Base-by-base conservation (phyloP, 2,329 filamentous ascomycete species). In the Aspergillus fumigatiaffinis region DNA sequence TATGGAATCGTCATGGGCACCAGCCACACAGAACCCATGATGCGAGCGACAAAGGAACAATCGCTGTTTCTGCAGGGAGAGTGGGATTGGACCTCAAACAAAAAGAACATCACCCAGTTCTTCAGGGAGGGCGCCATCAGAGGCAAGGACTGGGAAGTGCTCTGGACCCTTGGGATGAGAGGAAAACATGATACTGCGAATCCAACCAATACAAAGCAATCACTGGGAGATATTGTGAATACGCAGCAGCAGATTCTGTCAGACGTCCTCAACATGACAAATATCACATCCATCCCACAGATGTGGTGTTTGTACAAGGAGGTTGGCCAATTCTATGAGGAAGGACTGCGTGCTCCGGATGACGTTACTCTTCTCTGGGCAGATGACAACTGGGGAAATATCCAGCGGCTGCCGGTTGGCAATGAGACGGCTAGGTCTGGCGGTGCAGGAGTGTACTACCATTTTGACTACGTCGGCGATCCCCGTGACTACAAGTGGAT, bases 271-370 rank as follows among this genome's bases (percentile, higher is more conserved):
- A 81, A 77, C 4, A 73, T 79, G 3, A 71, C 71, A 1, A 72
- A 82, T 49, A 77, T 82, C 41, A 71, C 79, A 3, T 74, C 79
- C 1, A 81, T 87, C 0, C 87, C 87, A 5, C 87, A 90, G 71
- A 80, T 87, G 73, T 90, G 87, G 87, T 89, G 86, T 64, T 73
- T 90, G 59, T 91, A 90, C 73, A 90, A 89, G 68, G 87, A 91
- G 68, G 87, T 91, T 1, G 86, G 87, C 72, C 82, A 83, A 6
- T 90, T 90, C 68, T 84, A 87, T 57, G 83, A 87, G 56, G 78
- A 82, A 17, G 87, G 87, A 1, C 79, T 90, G 67, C 73, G 76
- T 2, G 80, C 88, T 70, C 72, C 87, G 0, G 86, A 89, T 41
- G 82, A 88, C 65, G 82, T 90, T 28, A 89, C 85, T 1, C 76